phyloP scores from a whole-genome alignment of 371 early-diverging fungal species.

The Rozella allomycis region DNA sequence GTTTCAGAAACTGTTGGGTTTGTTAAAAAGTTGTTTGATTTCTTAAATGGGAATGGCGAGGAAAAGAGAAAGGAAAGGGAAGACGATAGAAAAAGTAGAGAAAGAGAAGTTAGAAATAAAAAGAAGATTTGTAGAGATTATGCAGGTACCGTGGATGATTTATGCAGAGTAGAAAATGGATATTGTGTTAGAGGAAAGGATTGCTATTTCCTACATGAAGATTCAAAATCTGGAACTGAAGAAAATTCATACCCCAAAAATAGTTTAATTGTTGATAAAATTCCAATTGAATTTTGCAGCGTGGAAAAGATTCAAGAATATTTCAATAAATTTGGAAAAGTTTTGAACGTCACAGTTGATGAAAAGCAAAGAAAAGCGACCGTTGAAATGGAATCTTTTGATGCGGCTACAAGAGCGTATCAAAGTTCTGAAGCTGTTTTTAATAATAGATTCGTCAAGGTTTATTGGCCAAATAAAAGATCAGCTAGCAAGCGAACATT shows the following conservation, averaged over 20 bases:
- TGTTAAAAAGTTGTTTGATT: slow-evolving; percentile 37
- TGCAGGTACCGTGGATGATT: neutral
- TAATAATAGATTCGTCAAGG: slow-evolving; percentile 66
- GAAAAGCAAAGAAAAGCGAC: slow-evolving; percentile 27
- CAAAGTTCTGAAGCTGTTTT: slow-evolving; percentile 58
- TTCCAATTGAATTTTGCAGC: slow-evolving; percentile 39
- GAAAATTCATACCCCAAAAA: too few species aligned
- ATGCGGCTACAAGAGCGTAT: slow-evolving; percentile 49
- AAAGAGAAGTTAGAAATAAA: too few species aligned
- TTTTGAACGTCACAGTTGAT: slow-evolving; percentile 42
- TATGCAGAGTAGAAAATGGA: slow-evolving; percentile 42
- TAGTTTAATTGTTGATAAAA: slow-evolving; percentile 29
- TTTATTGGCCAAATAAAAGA: slow-evolving; percentile 32
- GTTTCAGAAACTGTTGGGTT: slow-evolving; percentile 39
- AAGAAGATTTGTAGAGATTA: too few species aligned
- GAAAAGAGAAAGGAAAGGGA: too few species aligned
- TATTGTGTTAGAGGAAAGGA: slow-evolving; percentile 55
- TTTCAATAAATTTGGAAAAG: slow-evolving; percentile 47
- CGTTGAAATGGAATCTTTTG: slow-evolving; percentile 33
- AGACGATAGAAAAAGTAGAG: too few species aligned
- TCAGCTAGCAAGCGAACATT: neutral
- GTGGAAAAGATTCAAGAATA: slow-evolving; percentile 41
- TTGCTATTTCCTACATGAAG: slow-evolving; percentile 56
- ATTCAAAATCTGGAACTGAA: too few species aligned
- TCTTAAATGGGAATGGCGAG: too few species aligned